Evolutionary conservation across 176 grass and related monocot species (phyloP), one percentile per base, ranked within the genome.

Genomic region (Calamus simplicifolius): DNA sequence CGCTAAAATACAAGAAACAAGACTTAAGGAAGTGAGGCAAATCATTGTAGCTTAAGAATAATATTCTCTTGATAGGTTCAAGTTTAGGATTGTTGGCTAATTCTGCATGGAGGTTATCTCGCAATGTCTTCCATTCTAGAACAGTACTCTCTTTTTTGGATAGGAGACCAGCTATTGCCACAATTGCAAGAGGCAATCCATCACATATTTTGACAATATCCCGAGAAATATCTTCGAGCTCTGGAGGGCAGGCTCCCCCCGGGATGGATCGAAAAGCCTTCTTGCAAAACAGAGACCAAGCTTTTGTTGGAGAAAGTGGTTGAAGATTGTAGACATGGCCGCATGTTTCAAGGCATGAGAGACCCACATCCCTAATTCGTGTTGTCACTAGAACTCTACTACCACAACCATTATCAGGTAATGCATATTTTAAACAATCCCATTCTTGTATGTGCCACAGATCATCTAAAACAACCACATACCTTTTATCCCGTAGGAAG

Each of bases 1-100:
- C 43, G 18, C 71, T 63, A 0, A 75, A 52, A 58, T 79, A 79
- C 15, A 88, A 7, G n/a, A 82, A 35, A 52, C 79, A 79, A 54
- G 66, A 63, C n/a, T 79, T 82, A 7, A 88, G 84, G 64, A 68
- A 27, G 1, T 48, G 8, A 19, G 79, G 84, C 55, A 87, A 63
- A 63, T 72, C 53, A 27, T 18, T 82, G 54, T 75, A 79, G 54
- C 71, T 82, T 21, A 79, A 56, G 0, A 49, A 16, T 5, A 88
- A 6, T 58, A 82, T 67, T 21, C 17, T 17, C 1, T 23, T 63
- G 29, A 79, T 54, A 27, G 43, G n/a, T 43, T 72, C 27, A 30
- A 71, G 55, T 64, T 15, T 49, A 51, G 52, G 52, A 57, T 56
- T 52, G 57, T 61, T 15, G 53, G 55, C 61, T 23, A 62, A 63